Evolutionary conservation across 495 filamentous ascomycete genomes (phyloP), one percentile per base, ranked within the genome.

Genomic region (Penicillium pulvis): DNA sequence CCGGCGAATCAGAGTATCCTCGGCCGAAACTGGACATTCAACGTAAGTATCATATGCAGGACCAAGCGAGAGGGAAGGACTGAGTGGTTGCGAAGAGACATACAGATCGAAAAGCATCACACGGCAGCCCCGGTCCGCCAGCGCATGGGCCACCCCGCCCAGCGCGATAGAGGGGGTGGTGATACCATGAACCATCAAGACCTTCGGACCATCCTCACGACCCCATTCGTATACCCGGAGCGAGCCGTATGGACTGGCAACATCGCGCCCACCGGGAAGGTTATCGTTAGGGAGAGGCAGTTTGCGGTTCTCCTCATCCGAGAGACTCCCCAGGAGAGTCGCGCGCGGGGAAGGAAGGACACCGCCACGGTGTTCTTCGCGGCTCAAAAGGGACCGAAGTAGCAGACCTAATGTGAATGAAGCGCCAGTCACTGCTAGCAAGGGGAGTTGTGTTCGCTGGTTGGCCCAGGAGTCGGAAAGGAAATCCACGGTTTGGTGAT

Each of bases 151-250:
- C 36, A 96, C 63, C 39, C 79, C 79, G 41, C 84, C 82, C 2
- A 95, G 76, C 4, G 90, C 83, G 61, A 90, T 80, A 70, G 88
- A 89, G 3, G 93, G 90, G 1, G 90, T 98, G 51, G 84, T 88
- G 65, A 96, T 95, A 28, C 93, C 93, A 68, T 96, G 93, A 20
- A 97, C 74, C 23, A 96, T 75, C 36, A 97, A 64, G 1, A 96
- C 88, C 66, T 92, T 96, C 20, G 80, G 75, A 4, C 92, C 93
- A 51, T 84, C 70, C 55, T 87, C 83, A n/a, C 91, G 91, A 9
- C 93, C 93, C 79, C 86, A 96, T 80, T 98, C 93, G 67, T 96
- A 96, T 12, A 92, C 88, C 39, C 90, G 77, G 26, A 92, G 87
- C 26, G 80, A 85, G 20, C 93, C 93, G 63, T 93, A 96, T 56